Evolutionary conservation across 2,329 filamentous ascomycete genomes (phyloP).

Genomic region (Sordariomycetes sp.): DNA sequence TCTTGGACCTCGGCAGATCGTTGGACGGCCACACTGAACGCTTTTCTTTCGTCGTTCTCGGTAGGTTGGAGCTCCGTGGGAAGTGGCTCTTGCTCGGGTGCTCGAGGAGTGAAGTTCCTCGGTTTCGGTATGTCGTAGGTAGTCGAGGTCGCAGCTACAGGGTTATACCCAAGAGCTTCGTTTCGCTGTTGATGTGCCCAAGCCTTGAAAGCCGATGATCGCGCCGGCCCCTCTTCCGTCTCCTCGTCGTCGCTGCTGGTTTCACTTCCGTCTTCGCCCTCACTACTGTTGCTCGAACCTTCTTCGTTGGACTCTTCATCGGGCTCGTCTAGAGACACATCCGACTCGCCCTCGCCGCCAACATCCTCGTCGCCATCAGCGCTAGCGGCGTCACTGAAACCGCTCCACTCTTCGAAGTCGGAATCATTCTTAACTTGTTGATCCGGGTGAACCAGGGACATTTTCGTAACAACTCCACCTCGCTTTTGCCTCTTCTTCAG

Average conservation of each 20-base stretch:
- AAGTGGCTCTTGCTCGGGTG: constrained; percentile 59
- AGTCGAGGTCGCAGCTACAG: constrained; percentile 26
- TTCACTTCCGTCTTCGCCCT: constrained; percentile 22
- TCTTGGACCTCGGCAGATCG: constrained; percentile 66
- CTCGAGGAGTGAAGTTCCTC: constrained; percentile 55
- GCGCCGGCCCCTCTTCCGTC: constrained; percentile 18
- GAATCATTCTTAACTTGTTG: constrained; percentile 25
- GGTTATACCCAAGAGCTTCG: constrained; percentile 60
- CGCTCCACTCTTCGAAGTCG: constrained; percentile 47
- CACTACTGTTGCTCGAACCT: constrained; percentile 8
- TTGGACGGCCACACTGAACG: constrained; percentile 62
- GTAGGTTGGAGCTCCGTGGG: constrained; percentile 56
- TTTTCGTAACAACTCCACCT: constrained; percentile 47
- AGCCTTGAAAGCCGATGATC: constrained; percentile 68
- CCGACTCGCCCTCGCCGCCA: neutral
- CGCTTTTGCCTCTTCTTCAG: constrained; percentile 74
- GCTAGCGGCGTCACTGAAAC: constrained; percentile 35
- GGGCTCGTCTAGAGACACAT: neutral
- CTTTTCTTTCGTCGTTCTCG: constrained; percentile 53
- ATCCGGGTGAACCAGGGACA: constrained; percentile 30
- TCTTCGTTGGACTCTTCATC: constrained; percentile 10
- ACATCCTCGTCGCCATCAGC: constrained; percentile 24
- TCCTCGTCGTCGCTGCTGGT: constrained; percentile 18
- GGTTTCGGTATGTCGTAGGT: constrained; percentile 42
- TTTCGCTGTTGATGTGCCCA: constrained; percentile 88